These are phyloP conservation scores for Cyanidium caldarium DNA, from an alignment of 23 red algal species.

Conservation along the genomic window DNA sequence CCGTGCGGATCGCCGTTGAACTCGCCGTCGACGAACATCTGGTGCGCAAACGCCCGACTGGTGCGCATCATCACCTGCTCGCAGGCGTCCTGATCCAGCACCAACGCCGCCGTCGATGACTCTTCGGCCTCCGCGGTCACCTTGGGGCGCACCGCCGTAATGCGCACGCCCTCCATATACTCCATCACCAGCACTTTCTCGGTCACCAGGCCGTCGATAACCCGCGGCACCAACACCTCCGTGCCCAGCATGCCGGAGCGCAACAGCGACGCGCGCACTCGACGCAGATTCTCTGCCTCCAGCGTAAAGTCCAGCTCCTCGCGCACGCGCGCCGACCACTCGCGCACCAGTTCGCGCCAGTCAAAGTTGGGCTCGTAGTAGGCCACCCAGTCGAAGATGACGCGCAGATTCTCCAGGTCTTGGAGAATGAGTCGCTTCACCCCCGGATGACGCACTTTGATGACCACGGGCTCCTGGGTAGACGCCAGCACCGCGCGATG, in stretches of 20 bases:
- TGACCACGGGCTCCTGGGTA: conserved; percentile 20
- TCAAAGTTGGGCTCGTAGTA: conserved; percentile 61
- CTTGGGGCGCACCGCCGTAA: conserved; percentile 1
- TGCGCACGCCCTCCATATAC: conserved; percentile 36
- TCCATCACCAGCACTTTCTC: conserved; percentile 53
- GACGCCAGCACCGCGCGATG: conserved; percentile 22
- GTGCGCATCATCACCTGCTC: conserved; percentile 28
- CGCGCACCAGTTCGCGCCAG: conserved; percentile 39
- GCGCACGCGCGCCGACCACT: conserved; percentile 52
- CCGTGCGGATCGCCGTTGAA: conserved; percentile 74
- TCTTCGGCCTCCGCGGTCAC: background rate
- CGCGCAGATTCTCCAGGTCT: conserved; percentile 48
- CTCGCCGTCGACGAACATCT: conserved; percentile 29
- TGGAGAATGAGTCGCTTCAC: conserved; percentile 44
- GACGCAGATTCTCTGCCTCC: conserved; percentile 37
- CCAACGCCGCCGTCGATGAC: background rate
- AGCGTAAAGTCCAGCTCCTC: conserved; percentile 54
- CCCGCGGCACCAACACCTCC: conserved; percentile 26
- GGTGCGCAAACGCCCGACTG: conserved; percentile 36
- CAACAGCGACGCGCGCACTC: conserved; percentile 3
- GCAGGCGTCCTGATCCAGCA: background rate
- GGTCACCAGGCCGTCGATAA: conserved; percentile 4
- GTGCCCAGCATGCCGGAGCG: conserved; percentile 10
- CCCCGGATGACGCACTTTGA: conserved; percentile 61
- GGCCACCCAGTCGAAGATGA: conserved; percentile 31